Base-by-base conservation (phyloP, 441 rosid genomes). In the Pelargonium australe region DNA sequence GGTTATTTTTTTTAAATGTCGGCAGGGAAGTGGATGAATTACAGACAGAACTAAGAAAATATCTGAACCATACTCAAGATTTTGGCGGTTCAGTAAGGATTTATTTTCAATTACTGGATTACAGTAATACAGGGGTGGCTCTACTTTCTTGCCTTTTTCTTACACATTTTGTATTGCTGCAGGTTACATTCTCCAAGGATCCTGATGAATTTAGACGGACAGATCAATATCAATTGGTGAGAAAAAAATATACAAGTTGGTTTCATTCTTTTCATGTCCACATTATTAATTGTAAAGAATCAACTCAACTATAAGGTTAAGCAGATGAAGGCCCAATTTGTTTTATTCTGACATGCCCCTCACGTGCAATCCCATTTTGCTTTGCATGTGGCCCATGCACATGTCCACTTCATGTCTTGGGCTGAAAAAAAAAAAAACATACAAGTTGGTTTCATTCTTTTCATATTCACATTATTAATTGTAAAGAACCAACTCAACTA, bases 21-120 rank as follows among this genome's bases (percentile, higher is more conserved):
- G 78, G 72, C 90, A 93, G 98, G 79, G 90, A 93, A 80, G 83
- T 93, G 68, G 85, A 87, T 76, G 93, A 83, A 64, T 70, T 88
- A 49, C 86, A 72, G 65, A 73, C 58, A 70, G 85, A 84, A 80
- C 78, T 85, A 73, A 72, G 82, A 70, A 85, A 80, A 67, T 73
- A 70, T 79, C 73, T 83, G 73, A 80, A 76, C 73, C 66, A 72
- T 58, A 83, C 74, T 71, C 85, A 81, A 71, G 76, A 69, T 64
- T 79, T 77, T 49, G 72, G 74, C 45, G 80, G 84, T 49, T 76
- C 79, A 71, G 91, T 88, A 85, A 85, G 94, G 64, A 75, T 78
- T 68, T 71, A n/a, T 67, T 41, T 75, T 69, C 67, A 75, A 51
- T 63, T 74, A 44, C 60, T 75, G 70, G 68, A 43, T 70, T 65